Base-by-base conservation (phyloP, 2,329 filamentous ascomycete genomes). In the Pyrenochaeta sp. region DNA sequence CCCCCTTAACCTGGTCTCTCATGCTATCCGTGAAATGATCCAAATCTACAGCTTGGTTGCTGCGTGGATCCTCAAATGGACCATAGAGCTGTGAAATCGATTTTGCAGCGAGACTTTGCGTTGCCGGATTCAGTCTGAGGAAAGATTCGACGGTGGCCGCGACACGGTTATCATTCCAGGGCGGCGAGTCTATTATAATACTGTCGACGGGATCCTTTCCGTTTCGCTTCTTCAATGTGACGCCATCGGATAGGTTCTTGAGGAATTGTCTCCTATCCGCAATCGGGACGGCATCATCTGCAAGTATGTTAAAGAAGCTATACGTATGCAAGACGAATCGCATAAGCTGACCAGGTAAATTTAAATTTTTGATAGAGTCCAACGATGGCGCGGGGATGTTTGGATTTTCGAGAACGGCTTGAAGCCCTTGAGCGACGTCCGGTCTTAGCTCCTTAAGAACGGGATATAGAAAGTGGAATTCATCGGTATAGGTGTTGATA, bases 211-310 rank as follows among this genome's bases (percentile, higher is more conserved):
- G 30, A 6, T 19, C 19, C 19, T 19, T 43, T 7, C 9, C 22
- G 9, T 24, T 9, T 43, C 24, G 42, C 42, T 44, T 44, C 10
- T 32, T 30, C n/a, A 32, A 7, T 8, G 24, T 10, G 13, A 37
- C 5, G n/a, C 32, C 50, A 15, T 47, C 54, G 24, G 52, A 52
- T 49, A 58, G 43, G 27, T 24, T 15, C 19, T 24, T 3, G 3
- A 61, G 25, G 15, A 61, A 50, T 3, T 27, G 25, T 4, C 32
- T 24, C 45, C 50, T 58, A 12, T 58, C 52, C 9, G 50, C 34
- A 7, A 7, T 2, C 2, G 43, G 28, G 24, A 58, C 22, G 5
- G 32, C 7, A 22, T 4, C 12, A 22, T 58, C 59, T 2, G 37
- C 15, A 1, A 61, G 13, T 28, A 55, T 46, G 3, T 44, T 22